These are phyloP conservation scores for Rhododendron kiyosumense DNA, from an alignment of 148 eudicot genomes.

Conservation along the genomic window DNA sequence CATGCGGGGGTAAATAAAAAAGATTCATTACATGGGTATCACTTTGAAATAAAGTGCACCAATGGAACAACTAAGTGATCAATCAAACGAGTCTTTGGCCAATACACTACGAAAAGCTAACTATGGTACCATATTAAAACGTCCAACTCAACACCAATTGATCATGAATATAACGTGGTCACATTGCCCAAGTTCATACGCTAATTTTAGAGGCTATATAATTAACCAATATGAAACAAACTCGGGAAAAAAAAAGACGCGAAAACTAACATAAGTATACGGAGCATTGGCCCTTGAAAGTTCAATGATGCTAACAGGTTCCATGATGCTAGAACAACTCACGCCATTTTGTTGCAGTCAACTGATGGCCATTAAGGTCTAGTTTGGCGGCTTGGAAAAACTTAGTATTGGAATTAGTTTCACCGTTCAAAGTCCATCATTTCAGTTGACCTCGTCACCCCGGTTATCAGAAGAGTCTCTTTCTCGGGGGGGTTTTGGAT, in stretches of 20 bases:
- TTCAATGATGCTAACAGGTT: neutral
- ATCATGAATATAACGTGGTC: neutral
- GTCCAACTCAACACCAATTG: neutral
- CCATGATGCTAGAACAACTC: neutral
- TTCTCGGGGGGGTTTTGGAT: neutral
- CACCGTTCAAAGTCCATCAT: neutral
- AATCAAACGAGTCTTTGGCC: neutral
- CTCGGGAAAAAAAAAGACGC: neutral
- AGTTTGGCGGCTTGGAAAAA: neutral
- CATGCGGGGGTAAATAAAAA: neutral
- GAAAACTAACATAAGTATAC: neutral
- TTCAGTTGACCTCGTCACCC: neutral
- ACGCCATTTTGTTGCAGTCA: neutral
- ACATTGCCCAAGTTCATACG: neutral
- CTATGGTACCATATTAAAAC: neutral
- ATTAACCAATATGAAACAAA: neutral
- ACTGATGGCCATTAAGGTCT: neutral
- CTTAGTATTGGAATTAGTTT: neutral
- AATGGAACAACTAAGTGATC: neutral
- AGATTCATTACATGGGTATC: neutral
- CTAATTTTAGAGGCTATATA: neutral
- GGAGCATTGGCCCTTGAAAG: neutral
- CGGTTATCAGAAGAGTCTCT: neutral
- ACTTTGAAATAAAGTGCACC: neutral
- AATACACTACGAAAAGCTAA: neutral